Evolutionary conservation across 345 rosid species (phyloP).

Genomic region (Populus nigra): DNA sequence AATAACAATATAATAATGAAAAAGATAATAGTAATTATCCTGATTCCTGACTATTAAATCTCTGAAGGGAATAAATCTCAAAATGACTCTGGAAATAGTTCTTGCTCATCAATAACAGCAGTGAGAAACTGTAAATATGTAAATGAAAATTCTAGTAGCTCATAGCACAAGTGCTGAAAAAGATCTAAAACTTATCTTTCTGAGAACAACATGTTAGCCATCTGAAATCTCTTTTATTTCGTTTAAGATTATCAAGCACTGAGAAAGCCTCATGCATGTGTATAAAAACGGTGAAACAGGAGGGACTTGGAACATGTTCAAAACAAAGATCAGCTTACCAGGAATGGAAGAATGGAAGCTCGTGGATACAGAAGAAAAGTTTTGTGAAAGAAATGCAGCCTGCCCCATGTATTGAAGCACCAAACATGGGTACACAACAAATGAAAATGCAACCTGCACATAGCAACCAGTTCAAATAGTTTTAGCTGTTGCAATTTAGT

Average conservation of each 20-base stretch:
- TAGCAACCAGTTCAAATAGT: background rate
- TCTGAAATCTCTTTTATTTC: background rate
- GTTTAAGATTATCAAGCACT: background rate
- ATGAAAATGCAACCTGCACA: constrained; percentile 74
- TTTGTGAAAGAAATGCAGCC: constrained; percentile 90
- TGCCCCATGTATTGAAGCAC: constrained; percentile 99
- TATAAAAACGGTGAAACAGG: background rate
- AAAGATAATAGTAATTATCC: too few species aligned
- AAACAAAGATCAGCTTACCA: constrained; percentile 39
- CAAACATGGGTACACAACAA: constrained; percentile 80
- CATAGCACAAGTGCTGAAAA: too few species aligned
- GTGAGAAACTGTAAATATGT: constrained; percentile 3
- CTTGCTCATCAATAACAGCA: background rate
- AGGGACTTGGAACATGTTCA: constrained; percentile 13
- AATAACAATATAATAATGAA: background rate
- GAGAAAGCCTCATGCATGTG: background rate
- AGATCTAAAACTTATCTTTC: background rate
- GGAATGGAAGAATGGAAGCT: constrained; percentile 91
- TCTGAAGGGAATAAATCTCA: constrained; percentile 1
- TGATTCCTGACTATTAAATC: background rate
- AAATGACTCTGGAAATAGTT: constrained; percentile 2
- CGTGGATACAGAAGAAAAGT: constrained; percentile 47
- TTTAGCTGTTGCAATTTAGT: background rate
- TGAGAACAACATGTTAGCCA: background rate
- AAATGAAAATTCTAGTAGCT: background rate